A percentile compares a stretch with the other conserved stretches of the same genome.
Evolutionary conservation across 1,284 basidiomycete species (phyloP).

Genomic region (Polyporus tsugae): DNA sequence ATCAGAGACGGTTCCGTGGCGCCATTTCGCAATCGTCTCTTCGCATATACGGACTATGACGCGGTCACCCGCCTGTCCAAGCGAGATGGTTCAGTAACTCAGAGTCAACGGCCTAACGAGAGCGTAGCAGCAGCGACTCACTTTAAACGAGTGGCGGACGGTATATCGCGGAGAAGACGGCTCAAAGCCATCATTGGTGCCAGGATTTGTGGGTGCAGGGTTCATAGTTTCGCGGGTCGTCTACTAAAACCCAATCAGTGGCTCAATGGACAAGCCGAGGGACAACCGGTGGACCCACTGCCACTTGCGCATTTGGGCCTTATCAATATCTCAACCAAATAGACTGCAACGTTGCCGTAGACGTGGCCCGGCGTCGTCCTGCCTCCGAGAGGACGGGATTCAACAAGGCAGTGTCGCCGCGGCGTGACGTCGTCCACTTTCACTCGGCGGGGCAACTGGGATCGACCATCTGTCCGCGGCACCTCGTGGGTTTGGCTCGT

Average conservation of each 20-base stretch:
- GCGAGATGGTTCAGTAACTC: neutral
- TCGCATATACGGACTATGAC: constrained; percentile 15
- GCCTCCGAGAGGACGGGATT: neutral
- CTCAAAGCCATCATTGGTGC: neutral
- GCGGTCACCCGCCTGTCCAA: constrained; percentile 10
- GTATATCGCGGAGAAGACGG: neutral
- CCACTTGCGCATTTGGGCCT: neutral
- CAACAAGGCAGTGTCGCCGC: neutral
- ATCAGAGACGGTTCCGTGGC: constrained; percentile 15
- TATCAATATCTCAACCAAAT: neutral
- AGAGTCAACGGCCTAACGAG: neutral
- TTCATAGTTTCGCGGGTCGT: neutral
- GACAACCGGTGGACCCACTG: neutral
- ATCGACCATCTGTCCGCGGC: neutral
- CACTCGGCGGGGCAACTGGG: neutral
- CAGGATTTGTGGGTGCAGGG: neutral
- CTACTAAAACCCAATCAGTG: neutral
- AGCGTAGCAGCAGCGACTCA: neutral
- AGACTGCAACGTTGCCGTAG: neutral
- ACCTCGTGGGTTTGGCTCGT: neutral
- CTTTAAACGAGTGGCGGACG: neutral
- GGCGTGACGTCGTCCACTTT: neutral
- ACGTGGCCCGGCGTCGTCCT: neutral
- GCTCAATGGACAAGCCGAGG: neutral
- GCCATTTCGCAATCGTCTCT: constrained; percentile 7